These are phyloP conservation scores for Prunus mongolica DNA, from an alignment of 306 rosid species.

Conservation along the genomic window DNA sequence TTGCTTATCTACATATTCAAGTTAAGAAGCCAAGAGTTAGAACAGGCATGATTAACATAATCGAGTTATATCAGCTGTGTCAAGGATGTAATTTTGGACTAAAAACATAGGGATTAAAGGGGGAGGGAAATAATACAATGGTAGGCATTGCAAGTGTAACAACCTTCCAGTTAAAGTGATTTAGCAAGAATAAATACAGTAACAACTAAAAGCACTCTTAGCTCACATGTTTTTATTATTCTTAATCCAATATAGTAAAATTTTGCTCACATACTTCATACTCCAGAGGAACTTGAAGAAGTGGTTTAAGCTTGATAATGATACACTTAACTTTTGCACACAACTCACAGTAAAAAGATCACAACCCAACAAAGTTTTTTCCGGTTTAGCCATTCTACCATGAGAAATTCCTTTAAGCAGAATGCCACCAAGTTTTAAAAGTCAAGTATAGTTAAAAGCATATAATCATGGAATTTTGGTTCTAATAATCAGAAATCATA, in stretches of 20 bases:
- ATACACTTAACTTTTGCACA: neutral
- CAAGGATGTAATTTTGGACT: neutral
- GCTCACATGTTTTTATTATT: neutral
- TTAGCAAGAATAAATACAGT: neutral
- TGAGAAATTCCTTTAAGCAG: neutral
- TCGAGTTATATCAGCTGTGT: neutral
- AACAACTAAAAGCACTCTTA: neutral
- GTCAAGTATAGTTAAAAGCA: neutral
- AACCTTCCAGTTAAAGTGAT: neutral
- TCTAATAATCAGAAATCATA: neutral
- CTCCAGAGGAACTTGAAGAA: neutral
- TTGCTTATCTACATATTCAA: conserved; percentile 75
- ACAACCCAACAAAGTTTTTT: neutral
- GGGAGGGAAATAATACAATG: neutral
- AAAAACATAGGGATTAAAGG: neutral
- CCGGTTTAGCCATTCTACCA: neutral
- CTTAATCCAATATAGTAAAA: neutral
- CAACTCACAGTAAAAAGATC: neutral
- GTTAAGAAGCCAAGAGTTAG: conserved; percentile 3
- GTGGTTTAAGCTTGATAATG: neutral
- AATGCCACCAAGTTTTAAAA: neutral
- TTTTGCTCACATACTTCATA: neutral
- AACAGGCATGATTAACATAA: neutral
- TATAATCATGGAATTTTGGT: neutral
- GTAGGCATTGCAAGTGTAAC: neutral